Conservation (phyloP, 2,329 filamentous ascomycete genomes). For the Nemania abortiva region DNA sequence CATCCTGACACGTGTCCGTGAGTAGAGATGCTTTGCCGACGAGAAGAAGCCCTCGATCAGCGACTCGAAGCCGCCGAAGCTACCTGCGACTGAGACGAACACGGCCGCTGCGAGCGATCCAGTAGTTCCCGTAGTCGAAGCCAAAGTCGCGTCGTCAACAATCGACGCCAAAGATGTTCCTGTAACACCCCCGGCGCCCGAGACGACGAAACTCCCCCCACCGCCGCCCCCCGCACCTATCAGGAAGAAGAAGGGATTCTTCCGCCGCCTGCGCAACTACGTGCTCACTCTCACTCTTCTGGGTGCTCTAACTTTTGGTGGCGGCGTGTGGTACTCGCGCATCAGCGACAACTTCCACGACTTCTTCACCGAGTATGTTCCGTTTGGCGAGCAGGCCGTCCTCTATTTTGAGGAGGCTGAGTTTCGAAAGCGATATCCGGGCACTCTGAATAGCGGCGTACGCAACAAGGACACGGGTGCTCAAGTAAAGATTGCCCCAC, state of each 20-base stretch:
- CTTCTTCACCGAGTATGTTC: slow-evolving; percentile 97
- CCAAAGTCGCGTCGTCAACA: slow-evolving; percentile 54
- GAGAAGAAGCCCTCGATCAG: slow-evolving; percentile 63
- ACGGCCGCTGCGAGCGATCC: slow-evolving; percentile 61
- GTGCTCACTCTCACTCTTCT: slow-evolving; percentile 82
- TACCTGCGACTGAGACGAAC: slow-evolving; percentile 66
- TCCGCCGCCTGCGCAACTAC: slow-evolving; percentile 80
- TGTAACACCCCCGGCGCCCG: slow-evolving; percentile 56
- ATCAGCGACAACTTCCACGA: slow-evolving; percentile 98
- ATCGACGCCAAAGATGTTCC: slow-evolving; percentile 57
- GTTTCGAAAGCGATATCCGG: slow-evolving; percentile 85
- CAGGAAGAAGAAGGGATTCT: slow-evolving; percentile 73
- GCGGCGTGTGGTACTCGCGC: slow-evolving; percentile 92
- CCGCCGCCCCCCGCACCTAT: slow-evolving; percentile 57
- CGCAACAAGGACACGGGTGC: slow-evolving; percentile 72
- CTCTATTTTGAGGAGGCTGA: slow-evolving; percentile 96
- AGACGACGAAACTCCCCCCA: slow-evolving; percentile 50
- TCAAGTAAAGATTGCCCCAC: slow-evolving; percentile 84
- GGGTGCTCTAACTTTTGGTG: slow-evolving; percentile 81
- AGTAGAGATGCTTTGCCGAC: slow-evolving; percentile 69
- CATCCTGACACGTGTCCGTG: slow-evolving; percentile 23
- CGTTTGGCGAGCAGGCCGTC: slow-evolving; percentile 93
- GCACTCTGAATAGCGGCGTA: slow-evolving; percentile 58
- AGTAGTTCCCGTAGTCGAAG: slow-evolving; percentile 54
- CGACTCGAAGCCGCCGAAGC: slow-evolving; percentile 62